These are phyloP conservation scores for Sicyos edulis DNA, from an alignment of 306 rosid genomes.

Conservation along the genomic window DNA sequence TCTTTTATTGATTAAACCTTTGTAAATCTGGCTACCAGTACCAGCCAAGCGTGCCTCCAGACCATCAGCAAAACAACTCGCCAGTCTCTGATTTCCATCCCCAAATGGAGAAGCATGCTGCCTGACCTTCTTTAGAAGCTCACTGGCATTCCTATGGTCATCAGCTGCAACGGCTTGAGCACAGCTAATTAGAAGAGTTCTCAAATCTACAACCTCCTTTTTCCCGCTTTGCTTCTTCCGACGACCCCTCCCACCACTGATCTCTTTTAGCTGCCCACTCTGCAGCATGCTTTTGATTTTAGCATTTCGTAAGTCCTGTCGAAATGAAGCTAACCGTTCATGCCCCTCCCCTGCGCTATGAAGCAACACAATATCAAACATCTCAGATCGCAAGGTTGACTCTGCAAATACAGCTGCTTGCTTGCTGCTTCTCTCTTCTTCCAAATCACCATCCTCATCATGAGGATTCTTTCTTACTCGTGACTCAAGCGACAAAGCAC, in stretches of 20 bases:
- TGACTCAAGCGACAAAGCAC: constrained; percentile 25
- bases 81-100: constrained; percentile 85
- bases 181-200: constrained; percentile 67
- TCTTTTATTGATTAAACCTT: constrained; percentile 64
- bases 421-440: constrained; percentile 70
- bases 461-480: constrained; percentile 55
- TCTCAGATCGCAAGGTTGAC: constrained; percentile 47
- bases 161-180: constrained; percentile 97
- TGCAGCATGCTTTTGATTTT: constrained; percentile 26
- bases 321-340: constrained; percentile 38
- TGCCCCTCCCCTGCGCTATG: constrained; percentile 44
- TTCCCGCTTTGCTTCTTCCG: constrained; percentile 60
- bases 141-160: constrained; percentile 59
- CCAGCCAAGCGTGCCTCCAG: constrained; percentile 97
- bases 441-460: constrained; percentile 41
- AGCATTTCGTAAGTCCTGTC: constrained; percentile 48
- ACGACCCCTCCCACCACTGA: constrained; percentile 48
- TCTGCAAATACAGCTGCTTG: constrained; percentile 64
- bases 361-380: constrained; percentile 63
- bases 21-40: constrained; percentile 91
- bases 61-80: constrained; percentile 80
- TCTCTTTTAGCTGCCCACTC: constrained; percentile 43
- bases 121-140: constrained; percentile 63
- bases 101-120: constrained; percentile 69
- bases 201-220: constrained; percentile 78